These are phyloP conservation scores for Ceratocystis cubensis DNA, from an alignment of 2,329 filamentous ascomycete species.

Conservation along the genomic window DNA sequence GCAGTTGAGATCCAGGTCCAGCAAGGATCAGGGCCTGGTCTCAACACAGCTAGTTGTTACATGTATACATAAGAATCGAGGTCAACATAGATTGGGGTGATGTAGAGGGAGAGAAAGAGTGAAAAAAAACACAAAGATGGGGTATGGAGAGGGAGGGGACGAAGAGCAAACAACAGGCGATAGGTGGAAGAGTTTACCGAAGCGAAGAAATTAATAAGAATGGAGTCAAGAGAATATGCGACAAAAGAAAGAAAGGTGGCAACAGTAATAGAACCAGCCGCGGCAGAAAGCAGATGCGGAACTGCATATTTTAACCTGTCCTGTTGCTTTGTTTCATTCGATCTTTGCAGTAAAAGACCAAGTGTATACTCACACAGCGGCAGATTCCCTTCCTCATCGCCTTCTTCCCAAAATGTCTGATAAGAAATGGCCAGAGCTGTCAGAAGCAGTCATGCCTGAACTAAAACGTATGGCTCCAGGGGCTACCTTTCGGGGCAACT, in stretches of 20 bases:
- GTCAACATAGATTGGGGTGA: background rate
- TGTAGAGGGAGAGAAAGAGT: background rate
- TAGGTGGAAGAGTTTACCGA: no score
- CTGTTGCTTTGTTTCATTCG: background rate
- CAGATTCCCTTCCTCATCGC: background rate
- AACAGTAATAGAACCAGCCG: background rate
- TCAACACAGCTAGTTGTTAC: background rate
- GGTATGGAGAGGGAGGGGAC: background rate
- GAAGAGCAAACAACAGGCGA: background rate
- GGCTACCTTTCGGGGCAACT: no score
- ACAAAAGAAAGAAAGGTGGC: background rate
- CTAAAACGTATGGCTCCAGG: background rate
- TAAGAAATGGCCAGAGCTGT: background rate
- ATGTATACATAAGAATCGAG: conserved; percentile 13
- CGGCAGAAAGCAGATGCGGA: background rate
- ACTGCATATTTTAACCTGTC: background rate
- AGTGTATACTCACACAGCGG: background rate
- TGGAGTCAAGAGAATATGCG: background rate
- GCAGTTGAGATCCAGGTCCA: conserved; percentile 6
- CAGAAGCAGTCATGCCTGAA: background rate
- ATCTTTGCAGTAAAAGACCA: background rate
- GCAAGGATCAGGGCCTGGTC: background rate
- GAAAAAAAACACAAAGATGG: background rate
- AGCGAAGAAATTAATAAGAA: conserved; percentile 4
- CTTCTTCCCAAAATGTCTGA: background rate